Conservation (phyloP, 106 monocot genomes). For the Allium sativum region DNA sequence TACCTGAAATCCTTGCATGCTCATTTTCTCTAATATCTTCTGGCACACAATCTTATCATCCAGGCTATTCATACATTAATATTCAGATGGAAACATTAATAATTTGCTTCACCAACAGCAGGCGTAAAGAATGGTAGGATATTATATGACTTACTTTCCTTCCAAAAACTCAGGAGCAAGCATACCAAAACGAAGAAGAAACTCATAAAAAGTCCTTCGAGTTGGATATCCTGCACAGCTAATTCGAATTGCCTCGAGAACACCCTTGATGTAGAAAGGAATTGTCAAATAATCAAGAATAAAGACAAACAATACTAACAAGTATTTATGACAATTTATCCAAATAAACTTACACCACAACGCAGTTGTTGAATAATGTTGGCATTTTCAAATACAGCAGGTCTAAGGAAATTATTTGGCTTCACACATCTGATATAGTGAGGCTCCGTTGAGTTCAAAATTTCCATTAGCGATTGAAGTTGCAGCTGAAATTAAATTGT, state of each 20-base stretch:
- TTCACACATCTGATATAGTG: conserved; percentile 92
- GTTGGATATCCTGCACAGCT: conserved; percentile 96
- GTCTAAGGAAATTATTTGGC: conserved; percentile 91
- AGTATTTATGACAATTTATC: background rate
- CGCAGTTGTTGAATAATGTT: conserved; percentile 82
- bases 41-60: conserved; percentile 35
- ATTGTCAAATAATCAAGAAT: background rate
- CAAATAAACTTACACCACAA: conserved; percentile 64
- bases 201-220: conserved; percentile 76
- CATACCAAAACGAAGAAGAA: conserved; percentile 24
- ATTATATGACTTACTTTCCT: conserved; percentile 50
- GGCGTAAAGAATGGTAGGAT: background rate
- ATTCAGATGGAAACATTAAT: conserved; percentile 4
- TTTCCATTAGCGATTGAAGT: conserved; percentile 85
- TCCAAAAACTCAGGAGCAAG: conserved; percentile 78
- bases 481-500: conserved; percentile 36
- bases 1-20: conserved; percentile 80
- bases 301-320: background rate
- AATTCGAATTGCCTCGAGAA: conserved; percentile 90
- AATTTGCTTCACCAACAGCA: conserved; percentile 2
- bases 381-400: conserved; percentile 74
- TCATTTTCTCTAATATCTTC: conserved; percentile 67
- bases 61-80: conserved; percentile 25
- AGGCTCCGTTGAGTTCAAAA: conserved; percentile 71
- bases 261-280: conserved; percentile 36